These are phyloP conservation scores for Mycocentrospora acerina DNA, from an alignment of 2,329 filamentous ascomycete genomes.

Conservation along the genomic window DNA sequence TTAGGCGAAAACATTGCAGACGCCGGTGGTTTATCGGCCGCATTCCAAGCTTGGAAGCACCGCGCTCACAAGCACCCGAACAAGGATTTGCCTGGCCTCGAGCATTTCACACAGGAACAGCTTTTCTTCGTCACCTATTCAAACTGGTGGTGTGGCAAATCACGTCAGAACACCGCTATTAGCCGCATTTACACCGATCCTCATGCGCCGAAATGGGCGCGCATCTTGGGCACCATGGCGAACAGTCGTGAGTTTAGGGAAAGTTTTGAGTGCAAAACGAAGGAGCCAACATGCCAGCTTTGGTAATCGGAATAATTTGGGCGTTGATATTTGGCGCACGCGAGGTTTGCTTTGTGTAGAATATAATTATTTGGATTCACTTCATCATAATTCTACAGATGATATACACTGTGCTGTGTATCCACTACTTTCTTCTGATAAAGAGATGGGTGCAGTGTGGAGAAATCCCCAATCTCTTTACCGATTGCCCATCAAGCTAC, in stretches of 20 bases:
- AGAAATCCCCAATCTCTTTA: too few species aligned
- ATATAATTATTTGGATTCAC: too few species aligned
- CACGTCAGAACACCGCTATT: slow-evolving; percentile 59
- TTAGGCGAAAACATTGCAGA: slow-evolving; percentile 73
- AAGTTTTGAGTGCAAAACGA: slow-evolving; percentile 65
- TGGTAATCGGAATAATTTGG: slow-evolving; percentile 54
- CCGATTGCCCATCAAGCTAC: too few species aligned
- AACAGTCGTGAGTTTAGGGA: slow-evolving; percentile 69
- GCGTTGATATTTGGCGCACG: too few species aligned
- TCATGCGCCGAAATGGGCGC: slow-evolving; percentile 64
- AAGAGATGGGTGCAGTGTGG: too few species aligned
- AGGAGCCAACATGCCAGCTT: slow-evolving; percentile 68
- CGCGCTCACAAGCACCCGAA: slow-evolving; percentile 54
- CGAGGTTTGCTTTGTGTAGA: too few species aligned
- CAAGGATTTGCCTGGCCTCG: slow-evolving; percentile 55
- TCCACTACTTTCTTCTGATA: too few species aligned
- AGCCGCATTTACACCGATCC: slow-evolving; percentile 62
- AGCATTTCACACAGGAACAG: slow-evolving; percentile 65
- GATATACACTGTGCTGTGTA: too few species aligned
- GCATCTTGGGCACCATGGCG: slow-evolving; percentile 61
- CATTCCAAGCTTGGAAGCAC: slow-evolving; percentile 67
- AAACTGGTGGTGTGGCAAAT: slow-evolving; percentile 69
- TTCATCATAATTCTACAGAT: too few species aligned
- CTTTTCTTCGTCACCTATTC: slow-evolving; percentile 68
- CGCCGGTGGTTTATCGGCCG: slow-evolving; percentile 64